These are phyloP conservation scores for Aspergillus bertholletiae DNA, from an alignment of 495 filamentous ascomycete species.

Conservation along the genomic window DNA sequence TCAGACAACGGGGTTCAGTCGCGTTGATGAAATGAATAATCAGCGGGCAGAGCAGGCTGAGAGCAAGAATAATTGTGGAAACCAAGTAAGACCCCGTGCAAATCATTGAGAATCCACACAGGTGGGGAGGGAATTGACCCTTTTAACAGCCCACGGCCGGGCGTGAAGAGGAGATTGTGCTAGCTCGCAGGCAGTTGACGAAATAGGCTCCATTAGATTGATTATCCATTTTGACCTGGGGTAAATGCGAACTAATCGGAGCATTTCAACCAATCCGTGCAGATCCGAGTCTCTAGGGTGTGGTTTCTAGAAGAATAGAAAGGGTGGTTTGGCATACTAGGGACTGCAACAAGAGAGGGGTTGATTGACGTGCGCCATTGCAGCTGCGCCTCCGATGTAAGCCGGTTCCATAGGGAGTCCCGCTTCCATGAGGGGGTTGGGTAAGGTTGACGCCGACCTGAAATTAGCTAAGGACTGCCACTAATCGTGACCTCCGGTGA, in stretches of 20 bases:
- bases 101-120: constrained; percentile 7
- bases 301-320: constrained; percentile 17
- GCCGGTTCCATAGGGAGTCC: constrained; percentile 11
- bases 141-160: constrained; percentile 12
- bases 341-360: constrained; percentile 10
- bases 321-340: constrained; percentile 7
- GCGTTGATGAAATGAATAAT: neutral
- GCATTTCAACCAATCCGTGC: constrained; percentile 6
- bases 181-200: constrained; percentile 13
- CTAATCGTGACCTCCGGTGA: constrained; percentile 4
- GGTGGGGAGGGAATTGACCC: constrained; percentile 9
- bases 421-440: constrained; percentile 12
- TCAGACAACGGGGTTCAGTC: constrained; percentile 1
- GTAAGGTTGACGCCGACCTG: constrained; percentile 3
- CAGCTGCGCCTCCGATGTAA: constrained; percentile 13
- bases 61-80: neutral
- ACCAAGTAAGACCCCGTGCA: constrained; percentile 6
- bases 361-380: constrained; percentile 11
- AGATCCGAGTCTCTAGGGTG: constrained; percentile 8
- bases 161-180: constrained; percentile 10
- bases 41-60: neutral
- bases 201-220: constrained; percentile 9
- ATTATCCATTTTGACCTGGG: constrained; percentile 12
- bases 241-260: constrained; percentile 8
- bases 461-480: constrained; percentile 6